Base-by-base conservation (phyloP, 331 rosid species). In the Stylosanthes scabra region DNA sequence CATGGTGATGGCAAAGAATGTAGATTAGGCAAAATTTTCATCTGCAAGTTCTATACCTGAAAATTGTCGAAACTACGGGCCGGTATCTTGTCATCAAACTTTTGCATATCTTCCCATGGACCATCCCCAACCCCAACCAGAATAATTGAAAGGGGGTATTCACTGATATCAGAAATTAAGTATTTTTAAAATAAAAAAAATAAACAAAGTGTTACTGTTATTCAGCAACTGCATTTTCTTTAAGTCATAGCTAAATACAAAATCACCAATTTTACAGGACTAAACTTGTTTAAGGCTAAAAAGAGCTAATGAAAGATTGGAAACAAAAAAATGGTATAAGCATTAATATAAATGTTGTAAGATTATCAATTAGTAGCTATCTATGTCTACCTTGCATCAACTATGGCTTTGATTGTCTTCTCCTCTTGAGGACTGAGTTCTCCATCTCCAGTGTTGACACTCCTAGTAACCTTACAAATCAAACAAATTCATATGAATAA, bases 91-190 rank as follows among this genome's bases (percentile, higher is more conserved):
- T 93, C 97, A 68, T 93, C 97, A 50, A 93, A 93, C 70, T 81
- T 93, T 84, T 51, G 82, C 97, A 91, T 93, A 85, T 93, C 96
- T 4, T 91, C 98, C 98, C 98, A 93, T 31, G 98, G 98, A 20
- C 98, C 97, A 64, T 93, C 97, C 9, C 97, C 95, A 44, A 89
- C 96, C 84, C 98, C 97, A 66, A 93, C 81, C 12, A 93, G 88
- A 82, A 93, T 44, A 74, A 93, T 91, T 1, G 98, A 86, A 49
- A 93, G 96, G 0, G 97, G 89, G 74, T 88, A 83, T 45, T 77
- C 72, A 82, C 98, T 93, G 84, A 49, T 8, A 68, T 29, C 34
- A 70, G 8, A 80, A 79, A 50, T 78, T 40, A 16, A 63, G 29
- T 12, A 50, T 37, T 42, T 20, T 20, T 20, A 20, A 20, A 20